phyloP scores from a whole-genome alignment of 2,329 filamentous ascomycete genomes.

The Harringtonia lauricola region DNA sequence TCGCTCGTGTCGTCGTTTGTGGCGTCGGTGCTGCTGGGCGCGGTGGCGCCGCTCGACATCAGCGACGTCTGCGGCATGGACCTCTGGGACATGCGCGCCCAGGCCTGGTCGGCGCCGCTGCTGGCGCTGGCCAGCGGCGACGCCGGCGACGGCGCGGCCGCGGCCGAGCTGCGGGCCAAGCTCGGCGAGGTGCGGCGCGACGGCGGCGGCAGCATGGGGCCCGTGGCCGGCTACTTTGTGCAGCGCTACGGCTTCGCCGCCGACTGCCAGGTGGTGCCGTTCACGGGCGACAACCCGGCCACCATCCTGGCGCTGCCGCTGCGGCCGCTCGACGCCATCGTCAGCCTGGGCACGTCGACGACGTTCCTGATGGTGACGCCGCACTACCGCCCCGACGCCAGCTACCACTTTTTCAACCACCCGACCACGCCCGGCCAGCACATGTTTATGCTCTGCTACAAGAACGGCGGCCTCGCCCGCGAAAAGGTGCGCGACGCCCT shows the following conservation, averaged over 20 bases:
- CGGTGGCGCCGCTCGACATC: constrained; percentile 81
- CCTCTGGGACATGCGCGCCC: constrained; percentile 75
- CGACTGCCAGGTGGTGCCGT: constrained; percentile 69
- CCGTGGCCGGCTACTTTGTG: constrained; percentile 69
- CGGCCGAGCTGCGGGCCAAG: constrained; percentile 58
- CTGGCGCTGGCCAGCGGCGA: constrained; percentile 64
- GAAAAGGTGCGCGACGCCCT: constrained; percentile 81
- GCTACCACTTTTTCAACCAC: constrained; percentile 98
- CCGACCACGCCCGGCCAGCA: constrained; percentile 82
- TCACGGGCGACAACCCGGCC: constrained; percentile 92
- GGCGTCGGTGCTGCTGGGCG: constrained; percentile 78
- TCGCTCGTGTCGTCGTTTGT: constrained; percentile 93
- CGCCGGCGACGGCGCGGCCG: constrained; percentile 43
- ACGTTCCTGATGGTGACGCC: constrained; percentile 97
- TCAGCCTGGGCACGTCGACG: constrained; percentile 87
- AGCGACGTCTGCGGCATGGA: constrained; percentile 96
- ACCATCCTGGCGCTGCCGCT: constrained; percentile 89
- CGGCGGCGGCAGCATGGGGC: constrained; percentile 68
- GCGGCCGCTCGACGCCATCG: constrained; percentile 80
- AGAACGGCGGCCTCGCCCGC: constrained; percentile 89
- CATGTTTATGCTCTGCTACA: constrained; percentile 99
- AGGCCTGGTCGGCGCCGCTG: constrained; percentile 63
- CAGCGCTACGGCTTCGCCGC: constrained; percentile 64
- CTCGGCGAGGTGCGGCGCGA: constrained; percentile 72
- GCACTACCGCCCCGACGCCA: constrained; percentile 78